Conservation (phyloP, 164 flowering plant species). For the Magnolia officinalis region DNA sequence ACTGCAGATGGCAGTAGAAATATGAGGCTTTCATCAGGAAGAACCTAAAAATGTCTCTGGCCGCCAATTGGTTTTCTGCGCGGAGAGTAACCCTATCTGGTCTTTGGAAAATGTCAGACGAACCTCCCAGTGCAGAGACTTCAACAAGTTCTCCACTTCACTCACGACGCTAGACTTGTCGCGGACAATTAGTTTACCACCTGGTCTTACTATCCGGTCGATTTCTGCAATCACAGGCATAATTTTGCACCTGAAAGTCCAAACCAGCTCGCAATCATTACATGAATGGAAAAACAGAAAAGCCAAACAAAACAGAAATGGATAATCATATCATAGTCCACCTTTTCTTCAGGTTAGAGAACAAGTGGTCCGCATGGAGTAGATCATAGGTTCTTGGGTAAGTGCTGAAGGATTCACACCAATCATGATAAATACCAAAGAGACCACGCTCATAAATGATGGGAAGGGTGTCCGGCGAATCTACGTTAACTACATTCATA, state of each 20-base stretch:
- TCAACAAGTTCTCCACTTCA: constrained; percentile 67
- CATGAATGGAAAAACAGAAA: neutral
- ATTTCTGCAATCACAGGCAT: constrained; percentile 65
- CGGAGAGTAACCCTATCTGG: constrained; percentile 66
- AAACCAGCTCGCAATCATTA: constrained; percentile 5
- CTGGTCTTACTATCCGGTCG: constrained; percentile 78
- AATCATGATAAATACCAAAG: constrained; percentile 91
- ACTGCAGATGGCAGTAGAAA: neutral
- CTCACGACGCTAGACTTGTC: constrained; percentile 50
- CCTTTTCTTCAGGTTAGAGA: constrained; percentile 70
- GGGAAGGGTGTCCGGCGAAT: constrained; percentile 89
- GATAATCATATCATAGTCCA: constrained; percentile 6
- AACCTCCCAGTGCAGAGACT: constrained; percentile 80
- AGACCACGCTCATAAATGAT: constrained; percentile 87
- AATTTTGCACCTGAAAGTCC: constrained; percentile 58
- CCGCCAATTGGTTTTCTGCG: constrained; percentile 69
- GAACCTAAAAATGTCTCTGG: constrained; percentile 40
- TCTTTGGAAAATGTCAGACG: constrained; percentile 61
- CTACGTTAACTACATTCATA: constrained; percentile 72
- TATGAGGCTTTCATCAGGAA: constrained; percentile 23
- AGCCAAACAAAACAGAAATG: neutral
- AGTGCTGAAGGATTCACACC: constrained; percentile 97
- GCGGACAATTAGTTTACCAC: constrained; percentile 74
- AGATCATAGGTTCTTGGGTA: constrained; percentile 88
- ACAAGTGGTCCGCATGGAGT: constrained; percentile 87